phyloP scores from a whole-genome alignment of 2,329 filamentous ascomycete species.

The Fusarium dlaminii region DNA sequence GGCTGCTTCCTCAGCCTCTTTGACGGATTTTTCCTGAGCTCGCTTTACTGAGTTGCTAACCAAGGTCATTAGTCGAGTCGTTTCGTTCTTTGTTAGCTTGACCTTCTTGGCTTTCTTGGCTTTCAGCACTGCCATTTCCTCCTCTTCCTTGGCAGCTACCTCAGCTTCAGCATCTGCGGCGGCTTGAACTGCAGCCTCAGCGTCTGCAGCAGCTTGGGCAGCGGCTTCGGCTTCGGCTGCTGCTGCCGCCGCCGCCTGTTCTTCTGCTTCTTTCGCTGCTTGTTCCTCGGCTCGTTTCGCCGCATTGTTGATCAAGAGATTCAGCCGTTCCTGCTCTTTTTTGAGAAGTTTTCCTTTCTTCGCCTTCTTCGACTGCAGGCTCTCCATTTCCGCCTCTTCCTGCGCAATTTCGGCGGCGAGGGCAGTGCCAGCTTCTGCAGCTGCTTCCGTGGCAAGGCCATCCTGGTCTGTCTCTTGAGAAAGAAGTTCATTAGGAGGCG shows the following conservation, averaged over 20 bases:
- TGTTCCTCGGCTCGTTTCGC: conserved; percentile 22
- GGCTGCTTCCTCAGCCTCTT: conserved; percentile 32
- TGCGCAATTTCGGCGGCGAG: conserved; percentile 24
- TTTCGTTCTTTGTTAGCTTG: conserved; percentile 37
- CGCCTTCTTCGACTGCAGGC: conserved; percentile 35
- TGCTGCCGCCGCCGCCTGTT: conserved; percentile 16
- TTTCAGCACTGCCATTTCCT: conserved; percentile 33
- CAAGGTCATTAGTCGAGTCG: conserved; percentile 32
- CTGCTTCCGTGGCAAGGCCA: conserved; percentile 12
- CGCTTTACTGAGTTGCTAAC: conserved; percentile 35
- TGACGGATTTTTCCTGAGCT: conserved; percentile 33
- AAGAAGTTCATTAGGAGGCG: conserved; percentile 16
- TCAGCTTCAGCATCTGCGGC: conserved; percentile 27
- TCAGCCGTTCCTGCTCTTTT: conserved; percentile 36
- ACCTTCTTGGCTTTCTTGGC: conserved; percentile 49
- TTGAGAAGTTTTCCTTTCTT: conserved; percentile 49
- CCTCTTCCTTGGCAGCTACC: conserved; percentile 38
- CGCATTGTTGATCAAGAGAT: conserved; percentile 27
- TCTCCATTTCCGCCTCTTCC: conserved; percentile 40
- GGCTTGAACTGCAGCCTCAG: conserved; percentile 17
- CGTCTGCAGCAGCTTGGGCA: conserved; percentile 24
- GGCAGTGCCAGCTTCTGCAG: conserved; percentile 32
- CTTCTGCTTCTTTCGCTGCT: conserved; percentile 30
- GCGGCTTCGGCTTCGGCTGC: conserved; percentile 33
- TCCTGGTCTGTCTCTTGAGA: conserved; percentile 15